These are phyloP conservation scores for Cladophialophora psammophila DNA, from an alignment of 2,329 filamentous ascomycete genomes.

Conservation along the genomic window DNA sequence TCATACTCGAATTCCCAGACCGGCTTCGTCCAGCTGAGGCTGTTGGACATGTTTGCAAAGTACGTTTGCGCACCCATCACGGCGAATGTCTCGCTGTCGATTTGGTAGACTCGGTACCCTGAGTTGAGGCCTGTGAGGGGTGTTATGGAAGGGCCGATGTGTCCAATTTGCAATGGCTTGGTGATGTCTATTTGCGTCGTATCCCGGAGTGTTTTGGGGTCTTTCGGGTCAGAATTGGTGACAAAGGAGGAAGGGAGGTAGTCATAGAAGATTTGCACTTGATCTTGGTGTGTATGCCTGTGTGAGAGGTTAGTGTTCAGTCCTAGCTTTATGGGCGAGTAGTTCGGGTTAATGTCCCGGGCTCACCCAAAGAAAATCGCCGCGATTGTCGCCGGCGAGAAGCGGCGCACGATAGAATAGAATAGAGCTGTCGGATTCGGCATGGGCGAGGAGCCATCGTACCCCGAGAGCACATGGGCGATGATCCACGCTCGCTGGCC, in stretches of 20 bases:
- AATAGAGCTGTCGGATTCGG: constrained; percentile 42
- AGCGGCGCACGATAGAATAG: constrained; percentile 41
- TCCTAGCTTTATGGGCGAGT: too few species aligned
- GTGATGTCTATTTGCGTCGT: constrained; percentile 40
- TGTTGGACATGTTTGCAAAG: constrained; percentile 44
- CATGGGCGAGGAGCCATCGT: constrained; percentile 37
- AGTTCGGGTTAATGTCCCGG: neutral
- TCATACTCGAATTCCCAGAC: constrained; percentile 45
- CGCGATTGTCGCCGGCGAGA: constrained; percentile 39
- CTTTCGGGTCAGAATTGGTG: constrained; percentile 10
- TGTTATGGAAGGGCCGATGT: constrained; percentile 43
- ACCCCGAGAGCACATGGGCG: constrained; percentile 41
- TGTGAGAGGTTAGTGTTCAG: neutral
- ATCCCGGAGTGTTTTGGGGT: constrained; percentile 31
- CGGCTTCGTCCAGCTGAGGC: constrained; percentile 41
- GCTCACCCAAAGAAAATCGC: constrained; percentile 37
- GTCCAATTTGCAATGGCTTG: constrained; percentile 40
- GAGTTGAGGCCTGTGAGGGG: constrained; percentile 43
- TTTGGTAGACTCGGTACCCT: constrained; percentile 42
- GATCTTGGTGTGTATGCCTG: constrained; percentile 42
- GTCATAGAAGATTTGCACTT: constrained; percentile 44
- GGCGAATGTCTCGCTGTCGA: constrained; percentile 42
- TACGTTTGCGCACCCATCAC: constrained; percentile 44
- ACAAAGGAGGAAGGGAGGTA: constrained; percentile 35
- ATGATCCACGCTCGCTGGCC: constrained; percentile 43